Percentiles rank a stretch among this genome's conserved stretches.
phyloP scores from a whole-genome alignment of 441 rosid species.

The Jatropha multifida region DNA sequence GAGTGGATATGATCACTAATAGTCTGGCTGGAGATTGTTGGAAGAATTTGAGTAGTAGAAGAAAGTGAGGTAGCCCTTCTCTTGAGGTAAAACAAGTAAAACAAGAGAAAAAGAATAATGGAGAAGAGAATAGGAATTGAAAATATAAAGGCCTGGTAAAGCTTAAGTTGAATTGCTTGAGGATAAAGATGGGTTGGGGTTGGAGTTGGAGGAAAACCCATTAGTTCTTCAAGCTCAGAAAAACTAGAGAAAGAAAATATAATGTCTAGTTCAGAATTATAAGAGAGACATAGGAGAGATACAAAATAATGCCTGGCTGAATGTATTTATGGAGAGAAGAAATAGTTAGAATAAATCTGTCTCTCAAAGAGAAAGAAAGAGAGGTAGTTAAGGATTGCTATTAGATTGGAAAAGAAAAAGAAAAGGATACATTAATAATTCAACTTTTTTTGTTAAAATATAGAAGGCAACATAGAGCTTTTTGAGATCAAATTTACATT shows the following conservation, averaged over 20 bases:
- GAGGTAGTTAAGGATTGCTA: conserved; percentile 21
- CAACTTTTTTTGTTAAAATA: conserved; percentile 17
- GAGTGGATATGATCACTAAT: conserved; percentile 40
- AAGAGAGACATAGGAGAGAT: conserved; percentile 21
- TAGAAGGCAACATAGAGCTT: conserved; percentile 27
- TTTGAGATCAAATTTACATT: conserved; percentile 34
- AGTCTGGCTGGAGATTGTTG: conserved; percentile 40
- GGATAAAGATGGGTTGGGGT: conserved; percentile 71
- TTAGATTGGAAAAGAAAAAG: conserved; percentile 16
- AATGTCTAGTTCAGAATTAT: background rate
- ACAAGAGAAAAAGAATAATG: conserved; percentile 76
- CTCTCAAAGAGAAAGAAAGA: background rate
- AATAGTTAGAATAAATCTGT: background rate
- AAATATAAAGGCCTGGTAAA: conserved; percentile 94
- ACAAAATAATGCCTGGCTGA: conserved; percentile 25
- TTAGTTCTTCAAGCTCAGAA: conserved; percentile 23
- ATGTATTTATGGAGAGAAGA: conserved; percentile 22
- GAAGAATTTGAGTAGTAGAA: conserved; percentile 45
- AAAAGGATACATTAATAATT: conserved; percentile 23
- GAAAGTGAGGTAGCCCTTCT: conserved; percentile 76
- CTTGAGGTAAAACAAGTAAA: conserved; percentile 93
- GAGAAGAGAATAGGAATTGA: conserved; percentile 95
- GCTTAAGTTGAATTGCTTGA: conserved; percentile 83
- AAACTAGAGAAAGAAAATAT: conserved; percentile 1
- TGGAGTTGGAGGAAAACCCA: conserved; percentile 68